Evolutionary conservation across 805 yeast species (phyloP).

Genomic region (Spathaspora hagerdaliae): DNA sequence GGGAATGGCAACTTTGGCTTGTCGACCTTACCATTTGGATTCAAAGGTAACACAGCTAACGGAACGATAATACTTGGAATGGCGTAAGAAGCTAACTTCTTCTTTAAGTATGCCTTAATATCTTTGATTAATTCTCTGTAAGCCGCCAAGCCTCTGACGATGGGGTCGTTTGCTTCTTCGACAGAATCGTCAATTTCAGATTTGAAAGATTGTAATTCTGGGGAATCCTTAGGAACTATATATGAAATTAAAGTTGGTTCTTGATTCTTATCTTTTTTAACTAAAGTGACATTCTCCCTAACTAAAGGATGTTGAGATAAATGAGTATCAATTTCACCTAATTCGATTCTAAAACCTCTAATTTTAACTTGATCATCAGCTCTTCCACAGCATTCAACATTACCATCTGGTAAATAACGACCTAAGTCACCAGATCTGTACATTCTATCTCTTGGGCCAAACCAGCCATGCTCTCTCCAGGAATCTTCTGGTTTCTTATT

Average conservation of each 20-base stretch:
- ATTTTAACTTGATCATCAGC: slow-evolving; percentile 99
- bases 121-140: slow-evolving; percentile 76
- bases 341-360: slow-evolving; percentile 96
- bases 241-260: slow-evolving; percentile 90
- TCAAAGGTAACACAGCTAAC: slow-evolving; percentile 78
- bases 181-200: slow-evolving; percentile 46
- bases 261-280: slow-evolving; percentile 85
- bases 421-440: slow-evolving; percentile 98
- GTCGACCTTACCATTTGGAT: slow-evolving; percentile 98
- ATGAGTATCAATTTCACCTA: slow-evolving; percentile 98
- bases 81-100: slow-evolving; percentile 88
- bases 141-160: slow-evolving; percentile 73
- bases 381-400: slow-evolving; percentile 97
- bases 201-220: slow-evolving; percentile 46
- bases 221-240: slow-evolving; percentile 68
- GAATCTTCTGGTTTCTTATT: slow-evolving; percentile 41
- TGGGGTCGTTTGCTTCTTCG: slow-evolving; percentile 49
- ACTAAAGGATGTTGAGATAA: slow-evolving; percentile 89
- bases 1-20: slow-evolving; percentile 97
- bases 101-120: slow-evolving; percentile 77
- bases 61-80: slow-evolving; percentile 92
- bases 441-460: slow-evolving; percentile 92
- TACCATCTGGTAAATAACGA: slow-evolving; percentile 93
- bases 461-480: slow-evolving; percentile 77
- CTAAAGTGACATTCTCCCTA: slow-evolving; percentile 89